These are phyloP conservation scores for Acephala macrosclerotiorum DNA, from an alignment of 2,329 filamentous ascomycete genomes.

Conservation along the genomic window DNA sequence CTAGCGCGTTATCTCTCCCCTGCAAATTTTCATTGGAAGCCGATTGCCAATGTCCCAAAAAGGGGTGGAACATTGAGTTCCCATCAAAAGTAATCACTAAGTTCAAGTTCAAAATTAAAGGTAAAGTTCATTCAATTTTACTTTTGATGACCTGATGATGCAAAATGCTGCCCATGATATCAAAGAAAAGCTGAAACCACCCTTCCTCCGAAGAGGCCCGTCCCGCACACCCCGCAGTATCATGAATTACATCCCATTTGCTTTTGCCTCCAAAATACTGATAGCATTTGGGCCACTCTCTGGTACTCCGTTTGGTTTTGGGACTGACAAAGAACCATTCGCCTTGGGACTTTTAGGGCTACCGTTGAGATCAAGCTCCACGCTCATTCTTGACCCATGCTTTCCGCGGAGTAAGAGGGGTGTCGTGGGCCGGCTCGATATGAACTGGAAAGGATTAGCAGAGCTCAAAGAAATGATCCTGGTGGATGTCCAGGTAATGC, in stretches of 20 bases:
- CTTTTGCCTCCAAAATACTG: slow-evolving; percentile 50
- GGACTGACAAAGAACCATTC: slow-evolving; percentile 37
- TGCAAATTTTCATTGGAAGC: slow-evolving; percentile 13
- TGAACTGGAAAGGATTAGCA: slow-evolving; percentile 62
- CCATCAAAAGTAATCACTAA: background rate
- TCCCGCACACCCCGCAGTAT: slow-evolving; percentile 28
- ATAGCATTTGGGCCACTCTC: slow-evolving; percentile 45
- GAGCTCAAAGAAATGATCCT: background rate
- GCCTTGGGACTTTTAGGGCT: slow-evolving; percentile 29
- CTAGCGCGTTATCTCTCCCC: background rate
- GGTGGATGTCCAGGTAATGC: too few relatives aligned
- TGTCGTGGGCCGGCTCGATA: slow-evolving; percentile 72
- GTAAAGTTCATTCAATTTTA: slow-evolving; percentile 16
- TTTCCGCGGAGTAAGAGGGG: slow-evolving; percentile 69
- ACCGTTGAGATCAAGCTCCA: slow-evolving; percentile 47
- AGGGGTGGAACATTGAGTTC: slow-evolving; percentile 1
- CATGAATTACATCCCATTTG: slow-evolving; percentile 43
- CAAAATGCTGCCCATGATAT: slow-evolving; percentile 17
- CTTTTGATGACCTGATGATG: slow-evolving; percentile 25
- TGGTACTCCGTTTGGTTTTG: slow-evolving; percentile 35
- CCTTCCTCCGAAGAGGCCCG: slow-evolving; percentile 27
- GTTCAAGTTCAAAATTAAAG: background rate
- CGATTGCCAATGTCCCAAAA: background rate
- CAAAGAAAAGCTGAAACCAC: slow-evolving; percentile 33
- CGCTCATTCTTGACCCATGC: slow-evolving; percentile 53